phyloP scores from a whole-genome alignment of 257 asterid genomes.

The Prunella vulgaris region DNA sequence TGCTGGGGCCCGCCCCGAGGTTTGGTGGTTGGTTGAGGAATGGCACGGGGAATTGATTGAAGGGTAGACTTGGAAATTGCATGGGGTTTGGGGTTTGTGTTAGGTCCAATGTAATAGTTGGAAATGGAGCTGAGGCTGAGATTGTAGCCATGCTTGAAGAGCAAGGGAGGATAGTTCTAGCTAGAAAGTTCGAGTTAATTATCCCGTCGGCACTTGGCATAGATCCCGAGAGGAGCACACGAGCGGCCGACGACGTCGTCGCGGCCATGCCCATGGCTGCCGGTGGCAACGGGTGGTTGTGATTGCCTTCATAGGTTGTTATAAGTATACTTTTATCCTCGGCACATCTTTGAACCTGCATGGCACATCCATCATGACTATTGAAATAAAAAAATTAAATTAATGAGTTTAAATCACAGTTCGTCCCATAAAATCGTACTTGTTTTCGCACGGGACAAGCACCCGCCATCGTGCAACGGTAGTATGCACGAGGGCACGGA shows the following conservation, averaged over 20 bases:
- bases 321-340: constrained; percentile 66
- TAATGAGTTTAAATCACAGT: no score
- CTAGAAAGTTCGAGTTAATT: constrained; percentile 71
- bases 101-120: constrained; percentile 87
- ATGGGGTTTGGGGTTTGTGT: constrained; percentile 70
- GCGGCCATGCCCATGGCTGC: constrained; percentile 98
- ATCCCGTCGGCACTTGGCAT: constrained; percentile 85
- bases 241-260: constrained; percentile 90
- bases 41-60: constrained; percentile 54
- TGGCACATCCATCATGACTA: no score
- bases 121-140: constrained; percentile 93
- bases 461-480: constrained; percentile 94
- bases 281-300: constrained; percentile 92
- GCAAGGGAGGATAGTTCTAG: constrained; percentile 77
- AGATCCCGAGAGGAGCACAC: constrained; percentile 85
- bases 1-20: constrained; percentile 10
- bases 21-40: constrained; percentile 43
- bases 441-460: constrained; percentile 97
- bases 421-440: constrained; percentile 43
- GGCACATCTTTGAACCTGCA: constrained; percentile 88
- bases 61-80: constrained; percentile 38
- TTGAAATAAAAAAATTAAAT: no score
- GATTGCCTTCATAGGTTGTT: constrained; percentile 92
- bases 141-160: constrained; percentile 90
- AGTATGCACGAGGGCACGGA: constrained; percentile 96